Evolutionary conservation across 768 basidiomycete genomes (phyloP).

Genomic region (Phylloporus rhodoxanthus): DNA sequence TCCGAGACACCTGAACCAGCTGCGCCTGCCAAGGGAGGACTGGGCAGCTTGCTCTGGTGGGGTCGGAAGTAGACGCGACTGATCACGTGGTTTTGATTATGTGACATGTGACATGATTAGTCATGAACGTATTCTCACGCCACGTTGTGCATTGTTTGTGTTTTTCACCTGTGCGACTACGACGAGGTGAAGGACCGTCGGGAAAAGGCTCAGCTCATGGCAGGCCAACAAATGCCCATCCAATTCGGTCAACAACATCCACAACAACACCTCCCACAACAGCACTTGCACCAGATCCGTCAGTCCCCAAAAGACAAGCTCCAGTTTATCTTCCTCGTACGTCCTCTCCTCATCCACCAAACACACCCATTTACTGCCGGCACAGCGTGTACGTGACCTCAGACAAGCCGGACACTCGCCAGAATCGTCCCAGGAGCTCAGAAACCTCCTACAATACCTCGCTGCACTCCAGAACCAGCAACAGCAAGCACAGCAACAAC

Average conservation of each 20-base stretch:
- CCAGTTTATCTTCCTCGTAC: conserved; percentile 17
- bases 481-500: conserved; percentile 25
- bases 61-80: conserved; percentile 32
- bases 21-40: conserved; percentile 44
- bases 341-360: neutral
- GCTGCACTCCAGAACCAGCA: conserved; percentile 26
- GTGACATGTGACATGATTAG: conserved; percentile 14
- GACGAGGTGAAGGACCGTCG: conserved; percentile 8
- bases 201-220: conserved; percentile 12
- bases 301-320: conserved; percentile 24
- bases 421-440: conserved; percentile 42
- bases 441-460: conserved; percentile 36
- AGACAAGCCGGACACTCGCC: conserved; percentile 40
- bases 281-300: conserved; percentile 5
- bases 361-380: neutral
- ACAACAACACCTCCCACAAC: conserved; percentile 11
- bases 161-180: conserved; percentile 15
- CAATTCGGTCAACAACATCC: conserved; percentile 20
- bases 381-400: conserved; percentile 41
- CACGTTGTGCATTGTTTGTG: conserved; percentile 10
- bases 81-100: conserved; percentile 2
- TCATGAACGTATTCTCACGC: conserved; percentile 14
- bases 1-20: conserved; percentile 45
- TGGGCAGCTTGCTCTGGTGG: conserved; percentile 77
- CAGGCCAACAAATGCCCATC: conserved; percentile 22